phyloP scores from a whole-genome alignment of 495 filamentous ascomycete genomes.

The Rusavskia elegans region DNA sequence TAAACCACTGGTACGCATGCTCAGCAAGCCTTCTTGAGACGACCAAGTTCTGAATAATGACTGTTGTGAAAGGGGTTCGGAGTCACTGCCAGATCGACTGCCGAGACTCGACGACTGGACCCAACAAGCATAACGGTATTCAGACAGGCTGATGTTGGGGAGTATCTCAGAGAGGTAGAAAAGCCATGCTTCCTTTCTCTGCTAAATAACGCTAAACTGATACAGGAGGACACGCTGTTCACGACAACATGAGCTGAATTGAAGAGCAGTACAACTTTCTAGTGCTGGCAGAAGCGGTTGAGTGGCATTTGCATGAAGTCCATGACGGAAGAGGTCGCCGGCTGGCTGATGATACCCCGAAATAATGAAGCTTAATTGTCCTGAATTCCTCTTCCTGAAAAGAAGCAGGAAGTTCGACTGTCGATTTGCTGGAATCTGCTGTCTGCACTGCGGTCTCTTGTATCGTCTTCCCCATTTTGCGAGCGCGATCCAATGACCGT shows the following conservation, averaged over 20 bases:
- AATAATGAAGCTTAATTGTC: background rate
- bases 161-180: slow-evolving; percentile 68
- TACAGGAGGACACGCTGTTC: slow-evolving; percentile 32
- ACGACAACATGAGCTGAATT: slow-evolving; percentile 21
- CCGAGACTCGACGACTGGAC: slow-evolving; percentile 65
- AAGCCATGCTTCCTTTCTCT: background rate
- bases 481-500: too few species aligned
- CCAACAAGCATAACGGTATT: slow-evolving; percentile 79
- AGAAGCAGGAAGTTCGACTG: background rate
- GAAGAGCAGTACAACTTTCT: background rate
- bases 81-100: slow-evolving; percentile 66
- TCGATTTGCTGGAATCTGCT: background rate
- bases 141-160: slow-evolving; percentile 76
- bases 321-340: background rate
- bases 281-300: background rate
- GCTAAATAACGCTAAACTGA: slow-evolving; percentile 8
- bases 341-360: background rate
- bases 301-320: background rate
- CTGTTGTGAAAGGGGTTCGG: slow-evolving; percentile 47
- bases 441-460: background rate
- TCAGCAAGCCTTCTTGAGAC: background rate
- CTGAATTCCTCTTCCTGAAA: background rate
- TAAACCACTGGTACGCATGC: slow-evolving; percentile 26
- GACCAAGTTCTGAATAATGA: background rate
- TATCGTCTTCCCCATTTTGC: background rate